phyloP scores from a whole-genome alignment of 352 stramenopile species.

The Pythium myriotylum region DNA sequence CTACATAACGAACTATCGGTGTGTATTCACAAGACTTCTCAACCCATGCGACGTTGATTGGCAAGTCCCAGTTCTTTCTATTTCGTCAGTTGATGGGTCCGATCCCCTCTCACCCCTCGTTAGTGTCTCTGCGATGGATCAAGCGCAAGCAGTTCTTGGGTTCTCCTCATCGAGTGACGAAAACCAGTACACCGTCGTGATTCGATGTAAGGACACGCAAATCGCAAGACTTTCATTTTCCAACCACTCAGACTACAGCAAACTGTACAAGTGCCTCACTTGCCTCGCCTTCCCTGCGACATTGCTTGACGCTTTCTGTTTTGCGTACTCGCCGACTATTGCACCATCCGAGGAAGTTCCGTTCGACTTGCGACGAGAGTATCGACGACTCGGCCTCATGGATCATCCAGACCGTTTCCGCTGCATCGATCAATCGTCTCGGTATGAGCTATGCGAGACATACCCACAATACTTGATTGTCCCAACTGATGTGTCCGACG shows the following conservation, averaged over 20 bases:
- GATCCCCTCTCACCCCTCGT: slow-evolving; percentile 33
- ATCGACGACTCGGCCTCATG: slow-evolving; percentile 76
- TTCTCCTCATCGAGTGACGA: slow-evolving; percentile 46
- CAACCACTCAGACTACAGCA: slow-evolving; percentile 75
- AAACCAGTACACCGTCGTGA: slow-evolving; percentile 60
- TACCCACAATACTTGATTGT: slow-evolving; percentile 95
- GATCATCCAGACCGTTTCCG: slow-evolving; percentile 60
- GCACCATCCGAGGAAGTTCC: slow-evolving; percentile 74
- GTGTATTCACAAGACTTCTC: slow-evolving; percentile 67
- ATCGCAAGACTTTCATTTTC: slow-evolving; percentile 65
- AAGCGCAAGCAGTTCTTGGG: slow-evolving; percentile 61
- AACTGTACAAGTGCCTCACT: slow-evolving; percentile 76
- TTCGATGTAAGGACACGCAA: slow-evolving; percentile 83
- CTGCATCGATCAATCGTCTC: slow-evolving; percentile 75
- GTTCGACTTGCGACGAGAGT: slow-evolving; percentile 82
- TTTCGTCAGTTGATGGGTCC: slow-evolving; percentile 65
- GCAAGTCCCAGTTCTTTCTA: slow-evolving; percentile 80
- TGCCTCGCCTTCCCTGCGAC: slow-evolving; percentile 73
- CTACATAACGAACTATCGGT: slow-evolving; percentile 86
- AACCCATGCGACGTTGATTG: slow-evolving; percentile 59
- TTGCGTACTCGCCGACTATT: slow-evolving; percentile 69
- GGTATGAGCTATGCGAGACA: slow-evolving; percentile 91
- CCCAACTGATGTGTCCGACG: slow-evolving; percentile 90
- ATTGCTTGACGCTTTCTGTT: slow-evolving; percentile 83
- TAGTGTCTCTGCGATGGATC: slow-evolving; percentile 43